Evolutionary conservation across 345 rosid genomes (phyloP).

Genomic region (Acer campestre): DNA sequence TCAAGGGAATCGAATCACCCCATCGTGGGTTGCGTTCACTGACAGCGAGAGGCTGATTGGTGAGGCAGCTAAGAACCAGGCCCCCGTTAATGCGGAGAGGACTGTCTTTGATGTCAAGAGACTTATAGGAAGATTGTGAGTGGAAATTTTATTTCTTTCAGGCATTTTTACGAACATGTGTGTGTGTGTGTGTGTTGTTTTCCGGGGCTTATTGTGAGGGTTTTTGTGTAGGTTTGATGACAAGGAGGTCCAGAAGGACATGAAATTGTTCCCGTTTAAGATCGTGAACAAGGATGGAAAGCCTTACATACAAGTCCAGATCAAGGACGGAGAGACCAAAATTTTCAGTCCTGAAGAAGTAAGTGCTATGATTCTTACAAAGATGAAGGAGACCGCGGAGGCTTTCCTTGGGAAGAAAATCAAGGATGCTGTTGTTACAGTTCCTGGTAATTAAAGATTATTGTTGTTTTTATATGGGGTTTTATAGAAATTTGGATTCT

Average conservation of each 20-base stretch:
- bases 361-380: conserved; percentile 30
- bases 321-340: conserved; percentile 32
- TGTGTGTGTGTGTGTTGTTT: too few relatives aligned
- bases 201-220: neutral
- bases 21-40: conserved; percentile 36
- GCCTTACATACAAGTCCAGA: conserved; percentile 29
- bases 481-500: conserved; percentile 8
- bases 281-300: conserved; percentile 38
- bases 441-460: conserved; percentile 21
- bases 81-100: conserved; percentile 24
- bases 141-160: neutral
- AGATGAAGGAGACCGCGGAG: conserved; percentile 38
- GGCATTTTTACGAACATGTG: neutral
- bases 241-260: conserved; percentile 35
- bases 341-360: conserved; percentile 35
- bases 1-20: conserved; percentile 33
- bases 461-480: neutral
- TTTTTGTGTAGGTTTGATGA: conserved; percentile 24
- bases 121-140: conserved; percentile 34
- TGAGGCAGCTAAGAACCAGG: conserved; percentile 34
- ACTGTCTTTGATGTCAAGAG: conserved; percentile 35
- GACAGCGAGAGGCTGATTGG: conserved; percentile 28
- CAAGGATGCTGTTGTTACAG: conserved; percentile 37
- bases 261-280: conserved; percentile 32
- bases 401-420: conserved; percentile 40